Evolutionary conservation across 164 flowering plant genomes (phyloP), one percentile per base, ranked within the genome.

Genomic region (Tinospora cordifolia): DNA sequence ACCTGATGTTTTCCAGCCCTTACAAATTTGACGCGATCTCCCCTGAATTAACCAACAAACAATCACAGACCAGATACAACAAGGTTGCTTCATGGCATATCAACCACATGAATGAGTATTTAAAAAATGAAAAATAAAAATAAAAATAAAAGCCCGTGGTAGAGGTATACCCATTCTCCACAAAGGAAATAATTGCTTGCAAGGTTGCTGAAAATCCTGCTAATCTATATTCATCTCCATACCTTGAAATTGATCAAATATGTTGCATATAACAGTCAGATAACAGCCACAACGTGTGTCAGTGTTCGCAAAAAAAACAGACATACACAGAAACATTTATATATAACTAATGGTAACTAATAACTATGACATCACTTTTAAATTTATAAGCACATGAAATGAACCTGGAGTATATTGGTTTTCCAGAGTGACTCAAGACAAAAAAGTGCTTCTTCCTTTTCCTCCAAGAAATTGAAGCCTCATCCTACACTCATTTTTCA

Each of bases 1-100:
- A 95, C 99, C 98, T 87, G 99, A 79, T 95, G 98, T 75, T 90
- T 92, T 69, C 99, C 99, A 49, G 99, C 99, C 74, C 91, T 83
- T 3, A 92, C 91, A 72, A 83, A 80, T 68, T 95, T 88, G 77
- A 95, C 85, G 67, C 82, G 86, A 76, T 95, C 99, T 58, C 91
- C 96, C 71, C 99, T 94, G 85, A 68, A 83, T 19, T 54, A 19
- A 54, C 2, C 6, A 81, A 75, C 41, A 67, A 39, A 71, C 22
- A 71, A 74, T 39, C 4, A 65, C 38, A n/a, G 34, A 57, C 57
- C 60, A 64, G 70, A 77, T 81, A 30, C 71, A 75, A 38, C 47
- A 25, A 63, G 24, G 46, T 6, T 8, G 12, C 36, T 22, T 10
- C 38, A 26, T 66, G 67, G 38, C 65, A 34, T 0, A 21, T 60